Evolutionary conservation across 2,329 filamentous ascomycete genomes (phyloP), one percentile per base, ranked within the genome.

Genomic region (Zalaria obscura): DNA sequence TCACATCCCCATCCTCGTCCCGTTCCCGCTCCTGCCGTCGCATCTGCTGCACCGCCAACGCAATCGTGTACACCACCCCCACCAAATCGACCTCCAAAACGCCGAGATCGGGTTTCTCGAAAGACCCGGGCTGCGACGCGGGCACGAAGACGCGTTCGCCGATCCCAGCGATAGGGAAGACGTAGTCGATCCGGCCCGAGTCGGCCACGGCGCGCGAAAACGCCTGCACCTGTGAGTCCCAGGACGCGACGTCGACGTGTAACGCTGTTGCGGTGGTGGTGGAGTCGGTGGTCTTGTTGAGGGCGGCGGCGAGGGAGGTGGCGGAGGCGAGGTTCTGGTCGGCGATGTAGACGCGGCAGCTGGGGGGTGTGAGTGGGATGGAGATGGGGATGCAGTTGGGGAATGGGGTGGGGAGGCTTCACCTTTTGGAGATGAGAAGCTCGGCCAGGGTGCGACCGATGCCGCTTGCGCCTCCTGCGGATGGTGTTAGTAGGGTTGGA

Each of bases 331-430:
- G 42, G 44, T 62, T 53, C 28, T 48, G 46, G 43, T 65, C 62
- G 27, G 72, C 60, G 3, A 71, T 68, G 42, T 66, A 68, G 31
- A 76, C 67, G 33, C 66, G 62, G 45, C 72, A 66, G 8, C 66
- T 68, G 36, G 50, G 36, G 25, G 36, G 26, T 7, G 34, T 43
- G 11, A 18, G 11, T 18, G 7, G 26, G 18, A 6, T 29, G 10
- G 33, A 28, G 5, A 9, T 11, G 29, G 7, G 29, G 29, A 32
- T 32, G 29, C n/a, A 25, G 35, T 5, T 18, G 4, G 5, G 26
- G 9, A 32, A 11, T 3, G n/a, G 29, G 29, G 29, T n/a, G 29
- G 28, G 29, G 27, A 41, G 18, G 35, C 32, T 37, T 6, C 40
- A 53, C 49, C 51, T 51, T 45, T 50, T 48, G 3, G 40, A 40